These are phyloP conservation scores for Salix exigua DNA, from an alignment of 345 rosid species.

Conservation along the genomic window DNA sequence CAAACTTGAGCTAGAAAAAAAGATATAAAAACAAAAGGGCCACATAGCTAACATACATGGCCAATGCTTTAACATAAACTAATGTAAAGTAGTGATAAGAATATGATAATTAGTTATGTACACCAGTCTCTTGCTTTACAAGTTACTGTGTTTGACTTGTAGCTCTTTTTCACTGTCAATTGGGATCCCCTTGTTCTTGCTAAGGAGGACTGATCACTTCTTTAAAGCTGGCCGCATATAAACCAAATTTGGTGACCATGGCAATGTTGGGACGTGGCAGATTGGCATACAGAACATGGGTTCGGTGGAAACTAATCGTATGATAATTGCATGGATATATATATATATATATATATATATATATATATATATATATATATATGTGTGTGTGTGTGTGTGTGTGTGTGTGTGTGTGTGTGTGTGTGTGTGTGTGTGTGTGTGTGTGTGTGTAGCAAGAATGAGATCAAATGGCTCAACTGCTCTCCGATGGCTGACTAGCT, in stretches of 20 bases:
- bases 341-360: background rate
- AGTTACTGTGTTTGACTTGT: too few species aligned
- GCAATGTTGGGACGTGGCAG: background rate
- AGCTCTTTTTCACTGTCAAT: too few species aligned
- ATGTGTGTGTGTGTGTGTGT: too few species aligned
- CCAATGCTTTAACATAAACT: background rate
- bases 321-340: background rate
- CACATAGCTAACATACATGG: conserved; percentile 29
- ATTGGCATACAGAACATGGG: background rate
- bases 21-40: conserved; percentile 7
- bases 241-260: too few species aligned
- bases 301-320: background rate
- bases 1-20: background rate
- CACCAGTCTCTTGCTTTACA: background rate
- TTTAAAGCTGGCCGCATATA: too few species aligned
- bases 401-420: too few species aligned
- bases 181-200: too few species aligned
- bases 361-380: too few species aligned
- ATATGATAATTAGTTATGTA: background rate
- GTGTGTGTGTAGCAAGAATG: conserved; percentile 1
- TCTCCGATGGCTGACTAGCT: background rate
- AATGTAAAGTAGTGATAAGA: background rate
- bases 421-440: too few species aligned
- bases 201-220: too few species aligned
- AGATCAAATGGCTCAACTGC: conserved; percentile 16